phyloP scores from a whole-genome alignment of 2,329 filamentous ascomycete genomes.

The Fusarium sp. region DNA sequence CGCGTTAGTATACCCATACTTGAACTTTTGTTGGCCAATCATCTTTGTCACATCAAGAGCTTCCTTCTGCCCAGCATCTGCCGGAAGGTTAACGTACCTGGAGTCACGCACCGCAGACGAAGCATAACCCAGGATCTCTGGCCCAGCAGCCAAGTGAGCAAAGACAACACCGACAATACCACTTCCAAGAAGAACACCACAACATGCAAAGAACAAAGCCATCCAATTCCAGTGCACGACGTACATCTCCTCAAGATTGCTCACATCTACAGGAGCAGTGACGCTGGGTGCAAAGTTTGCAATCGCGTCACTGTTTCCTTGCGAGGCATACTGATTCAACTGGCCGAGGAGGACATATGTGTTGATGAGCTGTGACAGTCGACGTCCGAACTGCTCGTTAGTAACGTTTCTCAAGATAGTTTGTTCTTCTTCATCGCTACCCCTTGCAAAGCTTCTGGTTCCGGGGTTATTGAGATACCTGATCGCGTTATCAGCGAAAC shows the following conservation, averaged over 20 bases:
- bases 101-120: constrained; percentile 26
- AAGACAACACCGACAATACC: constrained; percentile 15
- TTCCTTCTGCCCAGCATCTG: background rate
- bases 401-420: background rate
- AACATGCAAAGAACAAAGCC: background rate
- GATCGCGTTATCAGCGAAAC: background rate
- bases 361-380: constrained; percentile 23
- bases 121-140: constrained; percentile 32
- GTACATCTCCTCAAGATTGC: background rate
- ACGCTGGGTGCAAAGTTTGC: background rate
- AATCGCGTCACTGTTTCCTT: background rate
- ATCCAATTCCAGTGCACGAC: background rate
- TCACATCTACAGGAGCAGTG: background rate
- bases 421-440: background rate
- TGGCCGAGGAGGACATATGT: constrained; percentile 14
- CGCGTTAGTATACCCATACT: constrained; percentile 1
- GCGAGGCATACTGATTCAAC: background rate
- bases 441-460: background rate
- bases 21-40: background rate
- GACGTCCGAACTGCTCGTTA: background rate
- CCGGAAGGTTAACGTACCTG: background rate
- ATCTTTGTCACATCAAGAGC: constrained; percentile 11
- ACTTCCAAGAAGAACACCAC: background rate
- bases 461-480: background rate
- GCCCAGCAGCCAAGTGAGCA: constrained; percentile 25